Evolutionary conservation across 2,329 filamentous ascomycete species (phyloP), one percentile per base, ranked within the genome.

Genomic region (Trichoderma atrobrunneum): DNA sequence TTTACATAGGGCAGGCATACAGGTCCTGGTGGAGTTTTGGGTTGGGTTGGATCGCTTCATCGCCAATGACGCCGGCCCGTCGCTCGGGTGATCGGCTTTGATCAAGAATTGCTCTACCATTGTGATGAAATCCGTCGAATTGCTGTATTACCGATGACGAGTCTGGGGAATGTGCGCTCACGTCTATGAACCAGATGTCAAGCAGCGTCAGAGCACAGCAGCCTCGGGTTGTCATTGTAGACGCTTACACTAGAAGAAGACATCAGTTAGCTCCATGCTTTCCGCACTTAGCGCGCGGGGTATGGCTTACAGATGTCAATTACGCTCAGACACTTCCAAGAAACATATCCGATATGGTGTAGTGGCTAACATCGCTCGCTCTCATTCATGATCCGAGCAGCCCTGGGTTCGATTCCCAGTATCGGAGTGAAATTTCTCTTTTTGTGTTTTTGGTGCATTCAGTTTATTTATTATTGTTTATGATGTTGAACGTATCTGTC

Each of bases 351-450:
- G 78, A 76, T 78, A 79, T 80, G 78, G 78, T 80, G 78, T 80
- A 80, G 78, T 80, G 78, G 78, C 78, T 79, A 80, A 79, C 78
- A 80, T 80, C 78, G 78, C 78, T 80, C 78, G 78, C 72, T 73
- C 72, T 73, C 72, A 73, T 39, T 18, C 8, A 56, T 65, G 56
- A 21, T 51, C 72, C 72, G 72, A 73, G 72, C 72, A 73, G 72
- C 72, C 72, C 72, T 70, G 72, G 72, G 72, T 73, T 73, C 72
- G 72, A 73, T 73, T 73, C 72, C 72, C 72, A 70, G 72, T 73
- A 73, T 73, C 72, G 72, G 72, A 73, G 72, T 14, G 5, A 1
- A 5, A 54, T 3, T 12, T 66, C 10, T 36, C 11, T 60, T 71
- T 71, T 66, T 59, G 48, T 6, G 14, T 14, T 30, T 51, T 36